phyloP scores from a whole-genome alignment of 129 eudicot genomes.

The Saussurea involucrata region DNA sequence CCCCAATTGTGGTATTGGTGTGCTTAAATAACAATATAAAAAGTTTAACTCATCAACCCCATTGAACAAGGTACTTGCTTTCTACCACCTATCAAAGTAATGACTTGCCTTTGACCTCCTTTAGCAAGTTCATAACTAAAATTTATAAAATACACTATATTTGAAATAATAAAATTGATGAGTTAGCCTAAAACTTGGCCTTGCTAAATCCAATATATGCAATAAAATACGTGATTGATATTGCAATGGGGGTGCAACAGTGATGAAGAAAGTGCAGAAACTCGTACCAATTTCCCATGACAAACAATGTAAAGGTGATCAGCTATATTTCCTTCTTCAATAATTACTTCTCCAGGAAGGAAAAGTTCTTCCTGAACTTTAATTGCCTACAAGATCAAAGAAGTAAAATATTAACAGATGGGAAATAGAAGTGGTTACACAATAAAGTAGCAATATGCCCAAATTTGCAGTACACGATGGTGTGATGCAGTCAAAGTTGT shows the following conservation, averaged over 20 bases:
- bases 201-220: not conserved
- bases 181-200: not conserved
- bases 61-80: not conserved
- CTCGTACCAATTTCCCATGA: slow-evolving; percentile 54
- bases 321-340: slow-evolving; percentile 53
- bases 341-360: slow-evolving; percentile 69
- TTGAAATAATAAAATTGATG: not conserved
- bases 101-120: not conserved
- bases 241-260: not conserved
- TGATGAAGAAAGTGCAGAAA: slow-evolving; percentile 5
- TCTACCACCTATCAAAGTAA: not conserved
- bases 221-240: not conserved
- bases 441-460: not conserved
- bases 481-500: not conserved
- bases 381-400: slow-evolving; percentile 42
- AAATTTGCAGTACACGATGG: not conserved
- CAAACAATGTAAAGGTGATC: slow-evolving; percentile 72
- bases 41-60: not conserved
- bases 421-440: not conserved
- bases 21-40: not conserved
- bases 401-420: not conserved
- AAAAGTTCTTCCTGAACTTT: slow-evolving; percentile 65
- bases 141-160: not conserved
- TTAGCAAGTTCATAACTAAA: not conserved
- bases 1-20: too few species aligned